Percentiles rank a stretch among this genome's conserved stretches.
Evolutionary conservation across 1,284 basidiomycete genomes (phyloP).

Genomic region (Quambalaria eucalypti): DNA sequence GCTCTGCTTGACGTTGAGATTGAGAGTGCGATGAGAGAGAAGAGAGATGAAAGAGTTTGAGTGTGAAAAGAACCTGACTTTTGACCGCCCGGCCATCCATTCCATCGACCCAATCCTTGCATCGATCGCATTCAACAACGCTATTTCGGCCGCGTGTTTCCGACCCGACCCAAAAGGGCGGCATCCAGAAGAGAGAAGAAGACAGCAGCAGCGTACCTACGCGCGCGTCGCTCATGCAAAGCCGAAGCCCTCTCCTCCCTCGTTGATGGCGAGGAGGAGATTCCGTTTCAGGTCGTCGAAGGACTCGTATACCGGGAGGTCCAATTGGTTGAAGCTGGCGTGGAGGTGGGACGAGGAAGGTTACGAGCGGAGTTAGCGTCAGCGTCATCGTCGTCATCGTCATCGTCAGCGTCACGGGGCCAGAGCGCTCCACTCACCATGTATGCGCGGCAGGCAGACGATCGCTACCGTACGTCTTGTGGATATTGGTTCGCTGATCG

Average conservation of each 20-base stretch:
- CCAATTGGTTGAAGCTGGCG: constrained; percentile 47
- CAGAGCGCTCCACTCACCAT: constrained; percentile 57
- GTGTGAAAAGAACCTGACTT: too few species aligned
- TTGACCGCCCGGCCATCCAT: too few species aligned
- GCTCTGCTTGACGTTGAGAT: too few species aligned
- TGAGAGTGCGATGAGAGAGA: too few species aligned
- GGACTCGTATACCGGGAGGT: constrained; percentile 44
- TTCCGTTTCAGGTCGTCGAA: constrained; percentile 33
- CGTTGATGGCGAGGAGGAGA: constrained; percentile 40
- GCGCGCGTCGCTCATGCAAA: constrained; percentile 41
- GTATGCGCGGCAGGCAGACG: constrained; percentile 83
- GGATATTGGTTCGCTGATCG: constrained; percentile 90
- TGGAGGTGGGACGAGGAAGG: background rate
- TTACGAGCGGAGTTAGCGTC: background rate
- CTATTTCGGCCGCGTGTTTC: too few species aligned
- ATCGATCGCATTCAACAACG: too few species aligned
- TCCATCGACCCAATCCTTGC: too few species aligned
- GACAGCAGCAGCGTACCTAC: too few species aligned
- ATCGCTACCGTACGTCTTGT: constrained; percentile 80
- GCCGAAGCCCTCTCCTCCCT: constrained; percentile 46
- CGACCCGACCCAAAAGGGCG: too few species aligned
- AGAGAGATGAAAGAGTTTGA: too few species aligned
- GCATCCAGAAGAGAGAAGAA: too few species aligned
- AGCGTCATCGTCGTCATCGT: background rate
- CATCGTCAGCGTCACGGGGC: background rate